Evolutionary conservation across 75 land plant species (phyloP).

Genomic region (Sequoia sempervirens): DNA sequence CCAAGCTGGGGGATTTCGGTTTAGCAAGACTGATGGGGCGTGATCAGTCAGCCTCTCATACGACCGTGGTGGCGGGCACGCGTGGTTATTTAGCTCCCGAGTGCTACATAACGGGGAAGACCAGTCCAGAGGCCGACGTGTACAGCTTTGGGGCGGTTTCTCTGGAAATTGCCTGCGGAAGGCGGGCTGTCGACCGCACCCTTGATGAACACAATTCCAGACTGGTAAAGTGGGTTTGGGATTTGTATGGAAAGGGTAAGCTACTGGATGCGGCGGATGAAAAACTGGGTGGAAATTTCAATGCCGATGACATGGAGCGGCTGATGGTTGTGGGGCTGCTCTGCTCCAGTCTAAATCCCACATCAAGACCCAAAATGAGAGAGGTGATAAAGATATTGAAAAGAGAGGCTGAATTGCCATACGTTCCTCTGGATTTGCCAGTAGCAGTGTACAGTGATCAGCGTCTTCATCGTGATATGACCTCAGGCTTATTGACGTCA

Average conservation of each 20-base stretch:
- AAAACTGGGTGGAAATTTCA: conserved; percentile 17
- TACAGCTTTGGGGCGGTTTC: conserved; percentile 11
- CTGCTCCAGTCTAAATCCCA: conserved; percentile 45
- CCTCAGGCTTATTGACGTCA: too few species aligned
- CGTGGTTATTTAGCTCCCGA: too few species aligned
- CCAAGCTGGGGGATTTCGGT: too few species aligned
- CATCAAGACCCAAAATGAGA: conserved; percentile 35
- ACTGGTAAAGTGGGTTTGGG: conserved; percentile 34
- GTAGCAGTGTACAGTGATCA: too few species aligned
- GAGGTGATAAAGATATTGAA: conserved; percentile 8
- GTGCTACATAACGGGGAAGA: conserved; percentile 1
- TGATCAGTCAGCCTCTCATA: too few species aligned
- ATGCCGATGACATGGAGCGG: conserved; percentile 22
- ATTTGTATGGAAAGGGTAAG: conserved; percentile 12
- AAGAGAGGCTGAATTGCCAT: too few species aligned
- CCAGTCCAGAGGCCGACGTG: conserved; percentile 16
- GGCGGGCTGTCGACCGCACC: conserved; percentile 26
- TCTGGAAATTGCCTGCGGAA: conserved; percentile 8
- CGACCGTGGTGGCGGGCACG: too few species aligned
- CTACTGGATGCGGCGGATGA: conserved; percentile 34
- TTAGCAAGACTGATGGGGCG: too few species aligned
- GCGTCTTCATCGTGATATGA: too few species aligned
- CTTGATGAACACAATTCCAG: not conserved
- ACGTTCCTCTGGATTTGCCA: too few species aligned
- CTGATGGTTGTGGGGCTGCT: conserved; percentile 34